Base-by-base conservation (phyloP, 2,329 filamentous ascomycete species). In the Immersiporthe knoxdaviesiana region DNA sequence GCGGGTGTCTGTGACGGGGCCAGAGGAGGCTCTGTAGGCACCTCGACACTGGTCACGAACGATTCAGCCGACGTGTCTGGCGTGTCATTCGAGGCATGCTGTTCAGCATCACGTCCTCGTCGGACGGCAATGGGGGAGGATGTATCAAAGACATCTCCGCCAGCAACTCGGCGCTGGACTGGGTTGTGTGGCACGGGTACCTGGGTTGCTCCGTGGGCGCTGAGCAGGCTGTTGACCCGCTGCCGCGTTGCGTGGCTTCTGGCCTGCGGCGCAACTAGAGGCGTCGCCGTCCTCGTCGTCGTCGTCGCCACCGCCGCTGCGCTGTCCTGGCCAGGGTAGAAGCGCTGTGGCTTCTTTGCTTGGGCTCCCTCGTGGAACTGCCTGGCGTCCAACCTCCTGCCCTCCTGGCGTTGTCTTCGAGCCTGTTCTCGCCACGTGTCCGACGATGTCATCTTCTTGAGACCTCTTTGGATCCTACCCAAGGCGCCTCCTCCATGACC, bases 331-430 rank as follows among this genome's bases (percentile, higher is more conserved):
- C 18, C 61, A 18, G 70, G 68, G 21, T 71, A 66, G 24, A 70
- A 70, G 14, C 65, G 63, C 18, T 64, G 68, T 12, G 68, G 70
- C 32, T 68, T 68, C 54, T 66, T 70, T 35, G 68, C 70, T 44
- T 70, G 54, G 5, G 65, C 60, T 39, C 67, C 59, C 39, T 66
- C 35, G 32, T 60, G 68, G 16, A 70, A 71, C 7, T 71, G 64
- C 54, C 39, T 63, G 54, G 50, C 60, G 12, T 70, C 63, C 24
- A 64, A 12, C 21, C 66, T 52, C 16, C 67, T 62, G 11, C 27
- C 18, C 2, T 47, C 32, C n/a, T 54, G 39, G n/a, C 18, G 16
- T 3, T 47, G 66, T 7, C 54, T 69, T n/a, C 10, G 65, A 37
- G 37, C 54, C 2, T 44, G 63, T 50, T 62, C 68, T 18, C 54